These are phyloP conservation scores for Stephanocyclus meneghinianus DNA, from an alignment of 352 stramenopile species.

Conservation along the genomic window DNA sequence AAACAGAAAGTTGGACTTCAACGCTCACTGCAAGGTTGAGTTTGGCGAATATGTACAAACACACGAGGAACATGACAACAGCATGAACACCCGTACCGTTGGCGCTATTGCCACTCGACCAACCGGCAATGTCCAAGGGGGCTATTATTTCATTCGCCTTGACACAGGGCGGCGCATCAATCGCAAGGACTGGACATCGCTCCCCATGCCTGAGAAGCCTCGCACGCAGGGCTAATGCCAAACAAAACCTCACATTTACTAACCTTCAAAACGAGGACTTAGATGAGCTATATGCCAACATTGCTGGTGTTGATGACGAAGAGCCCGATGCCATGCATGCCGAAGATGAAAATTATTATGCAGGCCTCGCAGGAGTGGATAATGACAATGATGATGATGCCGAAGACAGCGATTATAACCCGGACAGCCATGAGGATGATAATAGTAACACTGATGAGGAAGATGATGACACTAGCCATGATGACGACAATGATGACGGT, in stretches of 20 bases:
- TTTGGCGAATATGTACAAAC: too few relatives aligned
- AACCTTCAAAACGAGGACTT: not conserved
- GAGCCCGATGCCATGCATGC: too few relatives aligned
- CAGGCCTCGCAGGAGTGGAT: too few relatives aligned
- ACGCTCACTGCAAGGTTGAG: too few relatives aligned
- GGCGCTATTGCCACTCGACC: too few relatives aligned
- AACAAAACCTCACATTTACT: not conserved
- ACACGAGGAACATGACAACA: too few relatives aligned
- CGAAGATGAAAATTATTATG: too few relatives aligned
- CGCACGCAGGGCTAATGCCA: not conserved
- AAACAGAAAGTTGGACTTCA: too few relatives aligned
- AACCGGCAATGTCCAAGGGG: not conserved
- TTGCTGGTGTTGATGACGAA: not conserved
- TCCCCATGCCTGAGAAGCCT: not conserved
- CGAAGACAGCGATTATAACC: not conserved
- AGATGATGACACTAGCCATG: not conserved
- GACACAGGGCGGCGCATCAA: not conserved
- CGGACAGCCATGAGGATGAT: not conserved
- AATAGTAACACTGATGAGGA: not conserved
- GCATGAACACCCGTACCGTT: too few relatives aligned
- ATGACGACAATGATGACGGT: not conserved
- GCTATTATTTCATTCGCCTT: conserved; percentile 31
- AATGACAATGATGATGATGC: too few relatives aligned
- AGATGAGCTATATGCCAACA: not conserved
- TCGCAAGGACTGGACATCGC: not conserved